These are phyloP conservation scores for Phanerodontia chrysosporium DNA, from an alignment of 768 basidiomycete genomes.

Conservation along the genomic window DNA sequence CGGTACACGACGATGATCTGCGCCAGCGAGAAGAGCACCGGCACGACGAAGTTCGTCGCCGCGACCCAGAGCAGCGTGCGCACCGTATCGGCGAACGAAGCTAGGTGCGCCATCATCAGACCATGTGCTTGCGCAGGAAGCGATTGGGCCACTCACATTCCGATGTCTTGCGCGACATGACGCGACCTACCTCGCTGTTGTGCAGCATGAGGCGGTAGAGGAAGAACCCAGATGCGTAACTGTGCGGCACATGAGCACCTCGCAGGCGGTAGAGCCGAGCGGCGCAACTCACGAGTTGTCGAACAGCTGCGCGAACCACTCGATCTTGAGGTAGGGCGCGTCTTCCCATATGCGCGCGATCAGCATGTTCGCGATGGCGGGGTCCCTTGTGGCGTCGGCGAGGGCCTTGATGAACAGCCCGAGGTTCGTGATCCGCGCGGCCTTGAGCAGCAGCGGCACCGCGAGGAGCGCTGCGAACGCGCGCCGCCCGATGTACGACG, in stretches of 20 bases:
- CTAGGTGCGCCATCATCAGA: not conserved
- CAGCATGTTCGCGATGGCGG: slow-evolving; percentile 11
- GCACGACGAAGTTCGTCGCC: slow-evolving; percentile 30
- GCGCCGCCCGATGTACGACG: not conserved
- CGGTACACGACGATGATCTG: slow-evolving; percentile 28
- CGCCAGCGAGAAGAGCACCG: slow-evolving; percentile 26
- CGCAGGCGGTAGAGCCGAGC: not conserved
- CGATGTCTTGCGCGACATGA: slow-evolving; percentile 9
- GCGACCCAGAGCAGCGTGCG: slow-evolving; percentile 26
- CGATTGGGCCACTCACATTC: not conserved
- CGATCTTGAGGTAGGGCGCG: slow-evolving; percentile 29
- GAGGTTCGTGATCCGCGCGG: slow-evolving; percentile 1
- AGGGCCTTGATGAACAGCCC: slow-evolving; percentile 24
- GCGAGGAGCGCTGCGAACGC: not conserved
- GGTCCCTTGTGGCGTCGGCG: slow-evolving; percentile 18
- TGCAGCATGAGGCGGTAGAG: not conserved
- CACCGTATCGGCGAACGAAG: slow-evolving; percentile 19
- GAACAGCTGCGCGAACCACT: slow-evolving; percentile 27
- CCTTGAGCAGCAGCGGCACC: not conserved
- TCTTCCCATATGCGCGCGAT: slow-evolving; percentile 20
- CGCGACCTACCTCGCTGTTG: slow-evolving; percentile 2
- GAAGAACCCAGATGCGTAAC: not conserved
- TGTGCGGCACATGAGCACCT: not conserved
- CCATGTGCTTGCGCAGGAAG: not conserved
- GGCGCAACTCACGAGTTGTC: slow-evolving; percentile 24